These are phyloP conservation scores for Solanum corneliomulleri DNA, from an alignment of 257 asterid genomes.

Conservation along the genomic window DNA sequence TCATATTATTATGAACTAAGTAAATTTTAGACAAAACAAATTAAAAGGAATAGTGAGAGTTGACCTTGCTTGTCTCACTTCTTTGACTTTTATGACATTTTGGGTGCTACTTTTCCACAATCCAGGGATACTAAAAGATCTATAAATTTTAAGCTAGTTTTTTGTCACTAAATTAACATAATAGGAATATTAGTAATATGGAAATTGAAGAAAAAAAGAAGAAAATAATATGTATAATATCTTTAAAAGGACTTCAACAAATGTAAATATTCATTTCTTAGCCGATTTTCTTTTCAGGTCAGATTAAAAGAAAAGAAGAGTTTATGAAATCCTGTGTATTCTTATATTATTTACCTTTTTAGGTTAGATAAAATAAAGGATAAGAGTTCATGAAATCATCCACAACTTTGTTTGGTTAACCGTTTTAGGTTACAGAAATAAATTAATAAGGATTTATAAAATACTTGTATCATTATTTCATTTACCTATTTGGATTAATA, in stretches of 20 bases:
- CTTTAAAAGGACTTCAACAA: not conserved
- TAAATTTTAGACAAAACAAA: not conserved
- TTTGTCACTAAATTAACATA: not conserved
- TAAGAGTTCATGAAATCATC: too few species aligned
- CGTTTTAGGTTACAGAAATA: too few species aligned
- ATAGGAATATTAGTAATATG: not conserved
- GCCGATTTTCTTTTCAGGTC: too few species aligned
- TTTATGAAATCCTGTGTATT: too few species aligned
- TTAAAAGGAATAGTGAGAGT: not conserved
- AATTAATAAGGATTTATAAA: too few species aligned
- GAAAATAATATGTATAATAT: not conserved
- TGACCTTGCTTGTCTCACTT: not conserved
- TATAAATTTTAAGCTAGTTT: not conserved
- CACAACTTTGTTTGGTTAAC: too few species aligned
- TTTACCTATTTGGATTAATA: too few species aligned
- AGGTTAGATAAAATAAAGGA: too few species aligned
- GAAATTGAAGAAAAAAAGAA: not conserved
- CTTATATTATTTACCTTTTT: too few species aligned
- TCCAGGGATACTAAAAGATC: not conserved
- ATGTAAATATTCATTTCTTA: too few species aligned
- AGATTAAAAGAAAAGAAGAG: too few species aligned
- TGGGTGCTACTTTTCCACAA: not conserved
- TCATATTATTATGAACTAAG: constrained; percentile 15
- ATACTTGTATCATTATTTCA: too few species aligned
- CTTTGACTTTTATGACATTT: not conserved